Base-by-base conservation (phyloP, 108 stramenopile species). In the Skeletonema costatum region DNA sequence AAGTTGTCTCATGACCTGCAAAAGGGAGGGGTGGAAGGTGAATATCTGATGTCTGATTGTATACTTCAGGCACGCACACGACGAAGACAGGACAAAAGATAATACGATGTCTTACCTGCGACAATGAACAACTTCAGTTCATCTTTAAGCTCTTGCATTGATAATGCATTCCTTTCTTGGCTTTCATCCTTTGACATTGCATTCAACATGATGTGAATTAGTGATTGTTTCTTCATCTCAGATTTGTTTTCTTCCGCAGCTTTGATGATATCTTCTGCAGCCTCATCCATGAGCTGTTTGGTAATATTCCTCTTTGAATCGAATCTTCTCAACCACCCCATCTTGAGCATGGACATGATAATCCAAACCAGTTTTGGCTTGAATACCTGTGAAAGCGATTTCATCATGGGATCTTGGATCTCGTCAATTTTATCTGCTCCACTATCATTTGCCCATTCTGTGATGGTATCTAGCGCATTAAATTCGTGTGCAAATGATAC, bases 71-170 rank as follows among this genome's bases (percentile, higher is more conserved):
- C 16, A 46, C 42, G 3, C 3, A 46, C 44, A 46, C 4, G 44
- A 16, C 41, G 11, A n/a, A 46, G 16, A 46, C 44, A 46, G 1
- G 44, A 4, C 16, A 46, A 16, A 46, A 46, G 4, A 46, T 11
- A 13, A 36, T 8, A 36, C 6, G 36, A 36, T 36, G 1, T 9
- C 41, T 46, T 46, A 46, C 44, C 44, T 32, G 88, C 88, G 46
- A 86, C 11, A 39, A 88, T 32, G 51, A 88, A 86, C 8, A 84
- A 85, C 67, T 86, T 86, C 50, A 86, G 64, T 73, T 88, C 88
- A 65, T 84, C 86, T 31, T 72, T 66, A 16, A 88, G 71, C 71
- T 88, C 87, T 10, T 50, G 31, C 33, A 70, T 33, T 16, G 41
- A 64, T 17, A 87, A 66, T 17, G 39, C 60, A 5, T 53, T 31